phyloP scores from a whole-genome alignment of 108 stramenopile species.

The Cylindrotheca fusiformis region DNA sequence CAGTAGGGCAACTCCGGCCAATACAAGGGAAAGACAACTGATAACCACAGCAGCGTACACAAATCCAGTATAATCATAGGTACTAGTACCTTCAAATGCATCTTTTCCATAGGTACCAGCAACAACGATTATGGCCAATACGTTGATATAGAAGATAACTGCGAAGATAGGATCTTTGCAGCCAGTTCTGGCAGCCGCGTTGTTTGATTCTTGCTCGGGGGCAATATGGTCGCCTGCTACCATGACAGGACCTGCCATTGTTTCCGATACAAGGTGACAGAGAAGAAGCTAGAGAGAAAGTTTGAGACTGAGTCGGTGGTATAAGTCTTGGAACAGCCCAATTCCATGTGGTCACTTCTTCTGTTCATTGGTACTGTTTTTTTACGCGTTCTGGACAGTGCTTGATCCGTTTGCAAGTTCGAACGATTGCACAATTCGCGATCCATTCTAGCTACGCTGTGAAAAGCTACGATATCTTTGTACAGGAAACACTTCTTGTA shows the following conservation, averaged over 20 bases:
- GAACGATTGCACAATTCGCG: too few relatives aligned
- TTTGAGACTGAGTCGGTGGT: neutral
- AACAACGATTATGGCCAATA: constrained; percentile 59
- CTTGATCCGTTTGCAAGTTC: too few relatives aligned
- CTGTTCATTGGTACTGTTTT: too few relatives aligned
- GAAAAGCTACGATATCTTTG: too few relatives aligned
- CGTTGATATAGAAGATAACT: constrained; percentile 33
- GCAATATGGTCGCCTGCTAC: neutral
- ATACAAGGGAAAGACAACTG: constrained; percentile 39
- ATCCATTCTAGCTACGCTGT: too few relatives aligned
- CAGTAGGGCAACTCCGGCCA: constrained; percentile 46
- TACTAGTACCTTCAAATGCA: constrained; percentile 25
- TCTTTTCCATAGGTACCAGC: constrained; percentile 46
- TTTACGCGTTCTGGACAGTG: too few relatives aligned
- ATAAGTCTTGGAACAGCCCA: neutral
- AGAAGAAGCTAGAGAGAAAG: too few relatives aligned
- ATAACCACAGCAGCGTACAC: constrained; percentile 44
- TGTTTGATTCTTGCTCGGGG: neutral
- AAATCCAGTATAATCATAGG: constrained; percentile 43
- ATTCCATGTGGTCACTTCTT: too few relatives aligned
- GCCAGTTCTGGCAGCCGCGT: constrained; percentile 28
- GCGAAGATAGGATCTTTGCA: constrained; percentile 90
- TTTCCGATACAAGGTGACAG: too few relatives aligned
- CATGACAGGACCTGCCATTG: neutral
- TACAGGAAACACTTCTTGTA: too few relatives aligned